These are phyloP conservation scores for Schizophyllum commune DNA, from an alignment of 1,284 basidiomycete genomes.

Conservation along the genomic window DNA sequence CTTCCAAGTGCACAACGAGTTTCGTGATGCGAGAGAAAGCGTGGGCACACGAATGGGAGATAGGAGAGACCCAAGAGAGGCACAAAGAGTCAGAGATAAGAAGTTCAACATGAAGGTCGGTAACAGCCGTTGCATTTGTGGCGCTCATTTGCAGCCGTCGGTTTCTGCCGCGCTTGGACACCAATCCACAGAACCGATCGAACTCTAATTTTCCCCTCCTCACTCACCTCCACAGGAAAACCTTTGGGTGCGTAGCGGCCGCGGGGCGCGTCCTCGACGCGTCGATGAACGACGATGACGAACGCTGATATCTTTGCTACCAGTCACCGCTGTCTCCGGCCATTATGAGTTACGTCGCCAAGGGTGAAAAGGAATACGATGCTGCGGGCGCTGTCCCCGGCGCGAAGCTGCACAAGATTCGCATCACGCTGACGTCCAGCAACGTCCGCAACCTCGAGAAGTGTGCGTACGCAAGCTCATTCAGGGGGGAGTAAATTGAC, in stretches of 20 bases:
- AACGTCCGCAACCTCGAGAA: conserved; percentile 99
- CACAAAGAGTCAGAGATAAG: too few species aligned
- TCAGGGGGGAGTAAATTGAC: not conserved
- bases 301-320: not conserved
- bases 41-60: too few species aligned
- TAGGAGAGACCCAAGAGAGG: too few species aligned
- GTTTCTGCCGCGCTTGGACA: not conserved
- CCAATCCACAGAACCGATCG: not conserved
- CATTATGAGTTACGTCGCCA: conserved; percentile 99
- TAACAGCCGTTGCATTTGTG: not conserved
- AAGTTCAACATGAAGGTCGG: too few species aligned
- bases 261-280: not conserved
- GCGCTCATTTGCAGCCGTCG: not conserved
- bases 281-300: not conserved
- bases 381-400: conserved; percentile 82
- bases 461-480: conserved; percentile 47
- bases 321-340: not conserved
- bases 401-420: conserved; percentile 98
- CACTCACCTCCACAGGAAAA: not conserved
- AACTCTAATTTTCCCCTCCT: not conserved
- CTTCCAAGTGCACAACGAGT: too few species aligned
- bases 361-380: conserved; percentile 97
- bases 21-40: too few species aligned
- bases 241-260: not conserved
- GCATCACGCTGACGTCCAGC: conserved; percentile 97